phyloP scores from a whole-genome alignment of 1,139 yeast species.

The Candida frijolesensis region DNA sequence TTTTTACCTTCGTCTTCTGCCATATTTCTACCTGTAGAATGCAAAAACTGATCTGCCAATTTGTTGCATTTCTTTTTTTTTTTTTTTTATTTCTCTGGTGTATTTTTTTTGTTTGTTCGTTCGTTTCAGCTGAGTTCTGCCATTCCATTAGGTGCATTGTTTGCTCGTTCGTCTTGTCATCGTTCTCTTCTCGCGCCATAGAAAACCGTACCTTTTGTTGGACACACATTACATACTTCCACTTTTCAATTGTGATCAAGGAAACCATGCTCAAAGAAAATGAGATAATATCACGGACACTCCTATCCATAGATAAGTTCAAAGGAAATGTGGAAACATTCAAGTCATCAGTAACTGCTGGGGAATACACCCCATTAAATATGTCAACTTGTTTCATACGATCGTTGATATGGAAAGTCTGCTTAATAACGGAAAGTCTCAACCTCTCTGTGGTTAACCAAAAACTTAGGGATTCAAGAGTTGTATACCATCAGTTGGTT shows the following conservation, averaged over 20 bases:
- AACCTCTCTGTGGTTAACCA: constrained; percentile 26
- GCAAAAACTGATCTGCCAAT: no score
- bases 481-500: constrained; percentile 39
- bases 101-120: neutral
- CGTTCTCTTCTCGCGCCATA: neutral
- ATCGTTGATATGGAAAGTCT: constrained; percentile 41
- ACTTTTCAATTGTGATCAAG: neutral
- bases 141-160: no score
- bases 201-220: neutral
- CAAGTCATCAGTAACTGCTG: constrained; percentile 34
- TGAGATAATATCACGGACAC: constrained; percentile 39
- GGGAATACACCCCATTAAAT: constrained; percentile 31
- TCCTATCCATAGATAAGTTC: constrained; percentile 41
- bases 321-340: constrained; percentile 35
- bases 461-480: constrained; percentile 35
- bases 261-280: constrained; percentile 32
- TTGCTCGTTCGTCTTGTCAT: neutral
- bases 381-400: constrained; percentile 29
- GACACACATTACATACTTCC: no score
- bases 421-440: constrained; percentile 41
- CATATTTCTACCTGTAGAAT: neutral
- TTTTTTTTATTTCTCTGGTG: neutral
- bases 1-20: constrained; percentile 11
- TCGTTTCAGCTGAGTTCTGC: no score
- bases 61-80: neutral